These are phyloP conservation scores for Fraxinus xanthoxyloides DNA, from an alignment of 305 asterid genomes.

Conservation along the genomic window DNA sequence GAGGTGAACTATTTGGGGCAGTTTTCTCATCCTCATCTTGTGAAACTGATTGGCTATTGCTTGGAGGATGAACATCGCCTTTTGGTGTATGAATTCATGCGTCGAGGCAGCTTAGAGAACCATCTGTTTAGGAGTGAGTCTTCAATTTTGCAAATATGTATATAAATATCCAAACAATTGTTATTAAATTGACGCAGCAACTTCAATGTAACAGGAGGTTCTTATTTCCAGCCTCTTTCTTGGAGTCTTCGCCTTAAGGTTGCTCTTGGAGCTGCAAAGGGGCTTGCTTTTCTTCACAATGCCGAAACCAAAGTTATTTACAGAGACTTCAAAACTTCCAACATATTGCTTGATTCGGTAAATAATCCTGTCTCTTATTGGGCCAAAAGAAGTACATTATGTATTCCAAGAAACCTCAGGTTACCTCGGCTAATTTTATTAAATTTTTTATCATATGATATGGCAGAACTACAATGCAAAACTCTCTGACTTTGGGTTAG, in stretches of 20 bases:
- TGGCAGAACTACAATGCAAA: conserved; percentile 21
- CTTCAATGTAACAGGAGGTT: neutral
- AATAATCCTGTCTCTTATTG: neutral
- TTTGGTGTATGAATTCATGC: conserved; percentile 22
- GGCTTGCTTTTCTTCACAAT: conserved; percentile 17
- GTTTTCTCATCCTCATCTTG: conserved; percentile 18
- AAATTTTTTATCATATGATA: neutral
- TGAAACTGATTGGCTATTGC: conserved; percentile 16
- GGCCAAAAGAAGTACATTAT: neutral
- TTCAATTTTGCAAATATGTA: neutral
- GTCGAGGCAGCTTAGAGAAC: conserved; percentile 17
- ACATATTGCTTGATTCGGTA: conserved; percentile 18
- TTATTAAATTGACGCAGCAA: neutral
- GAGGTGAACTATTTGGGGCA: conserved; percentile 18
- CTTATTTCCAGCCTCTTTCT: conserved; percentile 15
- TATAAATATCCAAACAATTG: neutral
- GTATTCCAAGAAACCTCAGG: neutral
- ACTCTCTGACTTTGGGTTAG: conserved; percentile 16
- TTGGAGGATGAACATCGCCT: conserved; percentile 21
- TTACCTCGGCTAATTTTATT: neutral
- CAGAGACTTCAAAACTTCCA: conserved; percentile 17
- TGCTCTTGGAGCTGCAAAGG: conserved; percentile 17
- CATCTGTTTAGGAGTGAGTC: conserved; percentile 19
- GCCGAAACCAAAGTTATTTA: conserved; percentile 16
- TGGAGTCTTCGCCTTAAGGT: conserved; percentile 19